Percentiles rank a stretch among this genome's conserved stretches.
phyloP scores from a whole-genome alignment of 768 basidiomycete genomes.

The Glaciozyma martinii region DNA sequence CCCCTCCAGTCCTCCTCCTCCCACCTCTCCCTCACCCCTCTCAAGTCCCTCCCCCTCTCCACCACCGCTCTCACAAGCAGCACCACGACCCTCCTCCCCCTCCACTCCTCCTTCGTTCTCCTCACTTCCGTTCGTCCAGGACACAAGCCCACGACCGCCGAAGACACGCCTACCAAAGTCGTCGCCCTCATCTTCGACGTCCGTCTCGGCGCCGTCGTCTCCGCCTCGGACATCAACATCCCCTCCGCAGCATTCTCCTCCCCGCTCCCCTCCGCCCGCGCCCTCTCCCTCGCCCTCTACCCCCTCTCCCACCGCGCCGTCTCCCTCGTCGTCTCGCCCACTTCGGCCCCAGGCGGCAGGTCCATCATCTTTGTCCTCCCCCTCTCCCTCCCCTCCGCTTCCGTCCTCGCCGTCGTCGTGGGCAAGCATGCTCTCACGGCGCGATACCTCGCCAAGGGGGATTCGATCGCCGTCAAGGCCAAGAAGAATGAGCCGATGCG shows the following conservation, averaged over 20 bases:
- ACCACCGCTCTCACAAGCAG: background rate
- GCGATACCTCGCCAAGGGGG: slow-evolving; percentile 11
- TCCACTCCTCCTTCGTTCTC: slow-evolving; percentile 28
- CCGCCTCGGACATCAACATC: slow-evolving; percentile 13
- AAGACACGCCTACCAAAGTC: slow-evolving; percentile 3
- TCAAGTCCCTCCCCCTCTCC: slow-evolving; percentile 23
- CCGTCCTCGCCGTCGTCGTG: slow-evolving; percentile 30
- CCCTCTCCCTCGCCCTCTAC: slow-evolving; percentile 12
- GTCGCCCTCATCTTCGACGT: slow-evolving; percentile 24
- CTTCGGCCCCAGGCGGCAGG: background rate
- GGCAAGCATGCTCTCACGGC: slow-evolving; percentile 28
- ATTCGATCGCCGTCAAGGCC: slow-evolving; percentile 12
- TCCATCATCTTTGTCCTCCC: slow-evolving; percentile 24
- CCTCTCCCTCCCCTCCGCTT: slow-evolving; percentile 22
- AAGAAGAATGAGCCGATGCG: slow-evolving; percentile 20
- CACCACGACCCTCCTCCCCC: slow-evolving; percentile 18
- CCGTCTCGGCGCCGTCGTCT: slow-evolving; percentile 27
- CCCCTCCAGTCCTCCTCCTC: background rate
- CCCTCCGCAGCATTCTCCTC: slow-evolving; percentile 26
- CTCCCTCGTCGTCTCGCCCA: background rate
- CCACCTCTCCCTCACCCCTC: slow-evolving; percentile 3
- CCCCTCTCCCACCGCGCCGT: background rate
- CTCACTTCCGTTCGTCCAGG: slow-evolving; percentile 5
- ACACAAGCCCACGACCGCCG: background rate
- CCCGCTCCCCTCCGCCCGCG: slow-evolving; percentile 12